Conservation (phyloP, 139 green algal genomes). For the Volvox reticuliferus region DNA sequence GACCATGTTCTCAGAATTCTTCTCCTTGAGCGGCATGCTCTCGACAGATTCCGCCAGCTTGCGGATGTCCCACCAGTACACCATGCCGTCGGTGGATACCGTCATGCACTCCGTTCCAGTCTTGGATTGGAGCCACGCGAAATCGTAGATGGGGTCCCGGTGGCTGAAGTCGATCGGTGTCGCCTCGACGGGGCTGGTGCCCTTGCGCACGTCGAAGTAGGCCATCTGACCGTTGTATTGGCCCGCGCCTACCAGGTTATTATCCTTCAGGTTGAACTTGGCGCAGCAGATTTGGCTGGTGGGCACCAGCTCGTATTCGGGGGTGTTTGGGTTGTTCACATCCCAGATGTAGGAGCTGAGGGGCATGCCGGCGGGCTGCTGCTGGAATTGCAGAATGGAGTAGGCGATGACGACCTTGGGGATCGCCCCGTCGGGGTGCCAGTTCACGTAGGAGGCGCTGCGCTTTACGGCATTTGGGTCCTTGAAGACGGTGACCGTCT, state of each 20-base stretch:
- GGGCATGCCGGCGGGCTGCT: conserved; percentile 79
- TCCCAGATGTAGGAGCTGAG: conserved; percentile 92
- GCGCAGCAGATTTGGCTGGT: conserved; percentile 84
- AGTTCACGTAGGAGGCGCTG: conserved; percentile 79
- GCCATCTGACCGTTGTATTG: conserved; percentile 94
- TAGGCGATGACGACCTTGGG: conserved; percentile 84
- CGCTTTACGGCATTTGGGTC: conserved; percentile 81
- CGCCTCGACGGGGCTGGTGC: conserved; percentile 74
- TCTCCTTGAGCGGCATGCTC: conserved; percentile 80
- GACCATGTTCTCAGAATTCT: conserved; percentile 63
- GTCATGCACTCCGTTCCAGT: conserved; percentile 92
- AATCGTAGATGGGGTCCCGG: conserved; percentile 87
- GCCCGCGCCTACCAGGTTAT: conserved; percentile 84
- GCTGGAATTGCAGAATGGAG: conserved; percentile 90
- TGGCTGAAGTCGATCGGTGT: conserved; percentile 81
- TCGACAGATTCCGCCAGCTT: conserved; percentile 83
- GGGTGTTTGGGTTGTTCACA: conserved; percentile 86
- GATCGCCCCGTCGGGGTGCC: conserved; percentile 84
- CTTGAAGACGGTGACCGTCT: conserved; percentile 88
- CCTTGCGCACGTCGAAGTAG: conserved; percentile 91
- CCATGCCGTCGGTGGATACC: conserved; percentile 81
- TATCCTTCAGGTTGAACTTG: conserved; percentile 90
- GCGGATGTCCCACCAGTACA: conserved; percentile 92
- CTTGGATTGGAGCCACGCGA: conserved; percentile 94
- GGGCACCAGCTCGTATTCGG: conserved; percentile 84